Conservation (phyloP, 805 yeast genomes). For the Kluyveromyces nonfermentans region DNA sequence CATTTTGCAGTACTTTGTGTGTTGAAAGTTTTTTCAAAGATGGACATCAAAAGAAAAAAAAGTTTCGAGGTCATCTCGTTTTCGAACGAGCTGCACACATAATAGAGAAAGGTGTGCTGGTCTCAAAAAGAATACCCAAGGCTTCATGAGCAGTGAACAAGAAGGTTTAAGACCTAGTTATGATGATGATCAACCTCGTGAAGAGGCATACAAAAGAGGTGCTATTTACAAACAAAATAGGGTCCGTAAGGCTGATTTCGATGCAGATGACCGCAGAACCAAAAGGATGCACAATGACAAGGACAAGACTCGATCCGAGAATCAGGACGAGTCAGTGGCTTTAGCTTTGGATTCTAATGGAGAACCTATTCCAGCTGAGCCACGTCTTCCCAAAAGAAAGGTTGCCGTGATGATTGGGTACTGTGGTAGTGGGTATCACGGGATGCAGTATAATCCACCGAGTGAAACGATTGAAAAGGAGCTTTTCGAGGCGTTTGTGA, state of each 20-base stretch:
- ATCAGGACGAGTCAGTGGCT: slow-evolving; percentile 14
- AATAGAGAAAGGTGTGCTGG: slow-evolving; percentile 6
- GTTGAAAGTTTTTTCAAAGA: no score
- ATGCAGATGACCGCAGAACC: slow-evolving; percentile 7
- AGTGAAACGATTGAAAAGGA: slow-evolving; percentile 86
- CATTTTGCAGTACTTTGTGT: no score
- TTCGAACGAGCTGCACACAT: no score
- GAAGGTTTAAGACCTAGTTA: slow-evolving; percentile 20
- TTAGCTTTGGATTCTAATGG: slow-evolving; percentile 49
- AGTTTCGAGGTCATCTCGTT: no score
- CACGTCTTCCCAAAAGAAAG: slow-evolving; percentile 73
- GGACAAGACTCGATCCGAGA: slow-evolving; percentile 10
- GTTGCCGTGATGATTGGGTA: slow-evolving; percentile 89
- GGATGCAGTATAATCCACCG: slow-evolving; percentile 90
- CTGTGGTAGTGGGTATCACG: slow-evolving; percentile 94
- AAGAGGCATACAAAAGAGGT: slow-evolving; percentile 34
- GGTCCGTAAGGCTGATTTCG: slow-evolving; percentile 23
- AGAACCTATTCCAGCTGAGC: slow-evolving; percentile 46
- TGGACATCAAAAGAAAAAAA: no score
- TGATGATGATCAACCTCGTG: slow-evolving; percentile 32
- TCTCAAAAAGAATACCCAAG: neutral
- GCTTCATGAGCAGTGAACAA: slow-evolving; percentile 2
- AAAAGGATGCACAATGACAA: slow-evolving; percentile 6
- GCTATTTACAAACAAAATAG: slow-evolving; percentile 30
- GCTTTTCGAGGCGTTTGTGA: slow-evolving; percentile 68